Evolutionary conservation across 2,329 filamentous ascomycete species (phyloP).

Genomic region (Arthrobotrys pseudoclavata): DNA sequence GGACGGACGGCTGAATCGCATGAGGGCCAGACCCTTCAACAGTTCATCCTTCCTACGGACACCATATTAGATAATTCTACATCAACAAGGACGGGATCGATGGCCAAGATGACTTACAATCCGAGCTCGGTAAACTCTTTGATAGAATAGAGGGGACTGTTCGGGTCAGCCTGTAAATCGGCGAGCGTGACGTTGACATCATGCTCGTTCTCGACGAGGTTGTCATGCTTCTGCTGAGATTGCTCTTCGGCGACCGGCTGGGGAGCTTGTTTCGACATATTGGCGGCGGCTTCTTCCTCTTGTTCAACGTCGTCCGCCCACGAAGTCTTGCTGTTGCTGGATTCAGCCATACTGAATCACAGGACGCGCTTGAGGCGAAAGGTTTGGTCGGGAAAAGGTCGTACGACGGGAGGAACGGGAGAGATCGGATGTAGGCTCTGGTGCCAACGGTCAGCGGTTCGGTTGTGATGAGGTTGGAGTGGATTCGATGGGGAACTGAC

Average conservation of each 20-base stretch:
- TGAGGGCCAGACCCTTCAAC: conserved; percentile 80
- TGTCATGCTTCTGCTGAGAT: conserved; percentile 53
- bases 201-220: conserved; percentile 79
- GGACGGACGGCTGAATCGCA: conserved; percentile 94
- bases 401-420: neutral
- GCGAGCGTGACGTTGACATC: conserved; percentile 93
- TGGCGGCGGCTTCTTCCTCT: conserved; percentile 56
- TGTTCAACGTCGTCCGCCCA: conserved; percentile 67
- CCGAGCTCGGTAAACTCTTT: conserved; percentile 87
- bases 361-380: conserved; percentile 46
- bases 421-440: neutral
- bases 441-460: neutral
- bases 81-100: neutral
- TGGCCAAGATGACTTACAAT: conserved; percentile 72
- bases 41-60: conserved; percentile 73
- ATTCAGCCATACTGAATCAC: conserved; percentile 60
- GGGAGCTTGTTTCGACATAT: conserved; percentile 50
- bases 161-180: conserved; percentile 86
- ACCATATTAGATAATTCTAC: neutral
- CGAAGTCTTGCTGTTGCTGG: conserved; percentile 63
- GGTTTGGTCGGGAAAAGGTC: conserved; percentile 21
- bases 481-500: conserved; percentile 6
- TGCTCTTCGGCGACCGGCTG: conserved; percentile 62
- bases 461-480: neutral
- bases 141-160: conserved; percentile 88